Evolutionary conservation across 1,284 basidiomycete genomes (phyloP).

Genomic region (Tylopilus orsonianus): DNA sequence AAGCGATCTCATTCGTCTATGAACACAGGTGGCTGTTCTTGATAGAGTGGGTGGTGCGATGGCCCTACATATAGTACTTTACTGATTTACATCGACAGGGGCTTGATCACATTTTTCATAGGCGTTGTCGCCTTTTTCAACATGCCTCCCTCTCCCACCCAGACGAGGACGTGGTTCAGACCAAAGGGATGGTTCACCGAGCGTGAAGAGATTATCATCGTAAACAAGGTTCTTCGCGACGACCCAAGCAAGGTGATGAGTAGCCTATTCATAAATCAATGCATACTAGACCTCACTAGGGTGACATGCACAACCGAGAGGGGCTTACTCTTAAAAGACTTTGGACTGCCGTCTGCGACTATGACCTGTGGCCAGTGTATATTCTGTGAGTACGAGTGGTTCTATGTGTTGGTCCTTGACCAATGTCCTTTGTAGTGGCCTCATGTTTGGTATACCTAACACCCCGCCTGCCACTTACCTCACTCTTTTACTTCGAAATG

Average conservation of each 20-base stretch:
- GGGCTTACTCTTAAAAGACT: slow-evolving; percentile 56
- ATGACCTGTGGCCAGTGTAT: slow-evolving; percentile 72
- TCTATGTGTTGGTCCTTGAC: background rate
- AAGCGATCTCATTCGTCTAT: background rate
- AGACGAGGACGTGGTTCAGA: slow-evolving; percentile 66
- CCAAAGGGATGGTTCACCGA: slow-evolving; percentile 72
- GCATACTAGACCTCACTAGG: slow-evolving; percentile 28
- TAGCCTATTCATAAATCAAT: background rate
- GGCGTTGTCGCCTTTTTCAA: slow-evolving; percentile 65
- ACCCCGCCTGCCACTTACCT: slow-evolving; percentile 55
- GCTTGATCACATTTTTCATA: slow-evolving; percentile 51
- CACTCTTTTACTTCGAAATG: slow-evolving; percentile 56
- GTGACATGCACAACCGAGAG: slow-evolving; percentile 80
- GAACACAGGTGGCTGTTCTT: slow-evolving; percentile 25
- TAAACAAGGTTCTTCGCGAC: slow-evolving; percentile 62
- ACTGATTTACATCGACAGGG: slow-evolving; percentile 31
- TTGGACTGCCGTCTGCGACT: slow-evolving; percentile 58
- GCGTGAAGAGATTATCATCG: slow-evolving; percentile 53
- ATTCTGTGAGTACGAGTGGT: slow-evolving; percentile 40
- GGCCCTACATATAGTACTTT: slow-evolving; percentile 5
- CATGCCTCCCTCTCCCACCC: slow-evolving; percentile 70
- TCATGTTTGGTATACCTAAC: slow-evolving; percentile 49
- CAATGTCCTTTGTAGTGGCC: slow-evolving; percentile 32
- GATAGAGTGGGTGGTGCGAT: slow-evolving; percentile 22
- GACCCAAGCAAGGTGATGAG: slow-evolving; percentile 58